Base-by-base conservation (phyloP, 2,329 filamentous ascomycete species). In the Diaporthe ampelina region DNA sequence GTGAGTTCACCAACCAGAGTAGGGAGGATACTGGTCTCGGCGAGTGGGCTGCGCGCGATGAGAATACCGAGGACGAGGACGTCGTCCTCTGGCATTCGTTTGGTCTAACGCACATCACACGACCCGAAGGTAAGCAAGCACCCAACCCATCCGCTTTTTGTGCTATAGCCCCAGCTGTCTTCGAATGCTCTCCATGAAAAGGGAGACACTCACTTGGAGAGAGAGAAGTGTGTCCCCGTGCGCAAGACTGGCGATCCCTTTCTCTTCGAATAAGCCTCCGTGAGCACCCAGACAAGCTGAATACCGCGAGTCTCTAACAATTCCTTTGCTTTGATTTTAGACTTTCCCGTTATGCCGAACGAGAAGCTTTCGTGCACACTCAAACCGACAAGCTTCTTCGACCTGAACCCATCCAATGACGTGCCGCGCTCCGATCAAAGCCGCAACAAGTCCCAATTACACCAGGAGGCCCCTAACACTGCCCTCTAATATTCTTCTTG, bases 331-430 rank as follows among this genome's bases (percentile, higher is more conserved):
- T 43, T 4, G 4, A 7, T 19, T 1, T 15, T n/a, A 43, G n/a
- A 61, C 3, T 61, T 61, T 9, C 57, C 57, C 3, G 35, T 43
- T 7, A 61, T 43, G 35, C 57, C 35, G n/a, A 61, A 61, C 15
- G 35, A 43, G n/a, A 61, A 61, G 8, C 57, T 61, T 11, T 43
- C 57, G 3, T 43, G 57, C 15, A 61, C 57, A 24, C 57, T 61
- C n/a, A 61, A 26, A 15, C 57, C 35, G 19, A 61, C 57, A 29
- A 43, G 57, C 15, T 61, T 61, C 57, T 61, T 61, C 17, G 35
- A 43, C n/a, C 37, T 43, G n/a, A 61, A 61, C 37, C 57, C 35
- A 0, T 61, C 35, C 35, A 61, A 61, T 15, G 57, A 61, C 15
- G 57, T 61, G 9, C 57, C 57, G 1, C 57, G 57, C 35, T 61